These are phyloP conservation scores for Cucumis sativus DNA, from an alignment of 306 rosid genomes.

Conservation along the genomic window DNA sequence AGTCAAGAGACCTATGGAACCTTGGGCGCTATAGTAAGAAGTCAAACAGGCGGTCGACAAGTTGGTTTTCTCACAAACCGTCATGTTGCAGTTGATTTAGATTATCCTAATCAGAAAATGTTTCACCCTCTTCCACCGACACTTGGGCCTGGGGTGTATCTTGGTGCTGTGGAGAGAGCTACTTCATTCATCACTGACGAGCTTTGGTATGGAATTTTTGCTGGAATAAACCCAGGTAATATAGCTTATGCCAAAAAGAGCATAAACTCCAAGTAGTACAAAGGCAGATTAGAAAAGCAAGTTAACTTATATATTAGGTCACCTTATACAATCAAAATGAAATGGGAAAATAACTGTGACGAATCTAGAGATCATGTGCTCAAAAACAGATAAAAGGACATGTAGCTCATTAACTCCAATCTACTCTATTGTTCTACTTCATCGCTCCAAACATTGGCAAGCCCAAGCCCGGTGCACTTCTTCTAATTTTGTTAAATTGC, in stretches of 20 bases:
- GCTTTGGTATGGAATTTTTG: constrained; percentile 97
- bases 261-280: too few species aligned
- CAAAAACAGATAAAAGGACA: too few species aligned
- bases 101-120: constrained; percentile 99
- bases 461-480: neutral
- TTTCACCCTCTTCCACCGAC: constrained; percentile 98
- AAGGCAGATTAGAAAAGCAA: too few species aligned
- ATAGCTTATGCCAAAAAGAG: neutral
- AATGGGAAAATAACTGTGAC: too few species aligned
- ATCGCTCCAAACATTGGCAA: neutral
- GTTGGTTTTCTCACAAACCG: constrained; percentile 99
- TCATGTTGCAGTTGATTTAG: constrained; percentile 93
- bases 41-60: constrained; percentile 89
- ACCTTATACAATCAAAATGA: too few species aligned
- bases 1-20: constrained; percentile 98
- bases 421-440: neutral
- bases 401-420: neutral
- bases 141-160: constrained; percentile 95
- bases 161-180: constrained; percentile 99
- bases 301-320: too few species aligned
- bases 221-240: constrained; percentile 99
- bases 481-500: constrained; percentile 19
- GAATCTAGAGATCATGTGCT: too few species aligned
- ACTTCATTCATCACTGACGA: constrained; percentile 96
- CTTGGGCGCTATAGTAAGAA: constrained; percentile 91